Evolutionary conservation across 352 stramenopile genomes (phyloP).

Genomic region (Detonula confervacea): DNA sequence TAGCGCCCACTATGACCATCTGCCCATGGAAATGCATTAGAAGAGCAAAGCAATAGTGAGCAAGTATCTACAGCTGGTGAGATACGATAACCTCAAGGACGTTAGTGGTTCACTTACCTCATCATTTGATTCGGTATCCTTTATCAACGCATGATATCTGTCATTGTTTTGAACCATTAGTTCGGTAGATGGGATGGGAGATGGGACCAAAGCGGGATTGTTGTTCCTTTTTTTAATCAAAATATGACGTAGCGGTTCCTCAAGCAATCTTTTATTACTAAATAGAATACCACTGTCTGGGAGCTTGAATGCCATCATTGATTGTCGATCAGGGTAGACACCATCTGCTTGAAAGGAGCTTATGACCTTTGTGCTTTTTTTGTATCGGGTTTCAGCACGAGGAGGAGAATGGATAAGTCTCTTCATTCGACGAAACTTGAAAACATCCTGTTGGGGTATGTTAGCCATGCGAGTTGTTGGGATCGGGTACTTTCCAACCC

Average conservation of each 20-base stretch:
- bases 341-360: not conserved
- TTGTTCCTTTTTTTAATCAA: conserved; percentile 35
- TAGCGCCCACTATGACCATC: conserved; percentile 16
- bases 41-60: not conserved
- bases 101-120: conserved; percentile 34
- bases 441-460: conserved; percentile 5
- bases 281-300: conserved; percentile 10
- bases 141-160: conserved; percentile 23
- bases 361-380: not conserved
- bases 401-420: conserved; percentile 13
- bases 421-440: not conserved
- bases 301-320: conserved; percentile 42
- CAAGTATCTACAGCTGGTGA: not conserved
- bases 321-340: conserved; percentile 19
- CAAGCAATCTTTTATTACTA: conserved; percentile 19
- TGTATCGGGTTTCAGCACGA: not conserved
- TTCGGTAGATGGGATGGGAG: conserved; percentile 40
- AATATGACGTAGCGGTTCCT: conserved; percentile 44
- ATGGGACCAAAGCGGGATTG: conserved; percentile 18
- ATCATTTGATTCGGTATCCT: conserved; percentile 11
- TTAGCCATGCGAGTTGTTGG: conserved; percentile 7
- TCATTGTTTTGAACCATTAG: conserved; percentile 18
- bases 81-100: not conserved
- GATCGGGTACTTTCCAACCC: not conserved
- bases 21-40: not conserved